A percentile compares a stretch with the other conserved stretches of the same genome.
Conservation (phyloP, 257 asterid genomes). For the Solanum pinnatisectum region DNA sequence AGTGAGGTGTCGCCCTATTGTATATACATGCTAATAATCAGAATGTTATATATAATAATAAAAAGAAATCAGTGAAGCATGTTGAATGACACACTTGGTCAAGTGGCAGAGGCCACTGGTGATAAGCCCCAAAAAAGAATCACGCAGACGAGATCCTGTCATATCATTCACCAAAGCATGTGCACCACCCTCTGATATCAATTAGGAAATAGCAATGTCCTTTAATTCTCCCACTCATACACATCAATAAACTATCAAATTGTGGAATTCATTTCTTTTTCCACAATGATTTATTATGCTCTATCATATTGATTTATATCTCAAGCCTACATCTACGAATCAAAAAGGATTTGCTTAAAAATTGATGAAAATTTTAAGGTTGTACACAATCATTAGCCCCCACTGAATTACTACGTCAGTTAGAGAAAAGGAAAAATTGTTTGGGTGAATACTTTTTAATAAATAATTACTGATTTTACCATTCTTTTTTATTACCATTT, state of each 20-base stretch:
- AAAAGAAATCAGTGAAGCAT: background rate
- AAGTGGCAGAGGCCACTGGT: background rate
- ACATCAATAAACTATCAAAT: slow-evolving; percentile 4
- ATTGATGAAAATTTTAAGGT: background rate
- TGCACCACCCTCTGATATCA: background rate
- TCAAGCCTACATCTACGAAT: background rate
- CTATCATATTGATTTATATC: background rate
- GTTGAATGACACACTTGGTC: background rate
- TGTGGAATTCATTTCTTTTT: background rate
- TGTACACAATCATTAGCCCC: background rate
- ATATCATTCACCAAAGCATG: background rate
- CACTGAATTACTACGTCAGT: background rate
- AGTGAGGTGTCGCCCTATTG: background rate
- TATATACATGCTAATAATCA: background rate
- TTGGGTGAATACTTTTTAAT: background rate
- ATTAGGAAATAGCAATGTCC: background rate
- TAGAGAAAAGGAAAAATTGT: background rate
- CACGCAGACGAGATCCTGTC: background rate
- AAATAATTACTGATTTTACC: background rate
- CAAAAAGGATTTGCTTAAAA: background rate
- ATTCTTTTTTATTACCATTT: background rate
- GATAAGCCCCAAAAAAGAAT: background rate
- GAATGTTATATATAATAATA: background rate
- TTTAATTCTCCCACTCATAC: background rate
- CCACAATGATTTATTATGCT: background rate